phyloP scores from a whole-genome alignment of 116 monocot genomes.

The Papilionanthe hybrid region DNA sequence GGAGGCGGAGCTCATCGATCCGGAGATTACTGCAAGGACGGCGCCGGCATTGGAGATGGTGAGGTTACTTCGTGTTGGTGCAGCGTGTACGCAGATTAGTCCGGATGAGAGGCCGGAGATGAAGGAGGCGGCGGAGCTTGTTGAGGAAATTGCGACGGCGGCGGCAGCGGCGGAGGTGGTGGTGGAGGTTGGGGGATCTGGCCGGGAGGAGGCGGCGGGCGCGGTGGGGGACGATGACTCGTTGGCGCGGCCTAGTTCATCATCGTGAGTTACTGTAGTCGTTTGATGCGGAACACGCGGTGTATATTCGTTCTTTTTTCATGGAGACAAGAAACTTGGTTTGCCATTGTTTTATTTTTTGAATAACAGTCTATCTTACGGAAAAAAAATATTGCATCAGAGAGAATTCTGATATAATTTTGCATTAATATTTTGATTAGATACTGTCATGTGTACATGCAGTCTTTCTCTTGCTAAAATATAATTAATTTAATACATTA shows the following conservation, averaged over 20 bases:
- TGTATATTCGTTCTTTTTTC: not conserved
- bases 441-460: too few relatives aligned
- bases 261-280: not conserved
- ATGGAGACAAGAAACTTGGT: too few relatives aligned
- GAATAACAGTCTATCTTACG: too few relatives aligned
- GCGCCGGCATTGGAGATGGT: conserved; percentile 23
- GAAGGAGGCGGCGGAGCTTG: conserved; percentile 21
- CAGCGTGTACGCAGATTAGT: conserved; percentile 16
- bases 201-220: not conserved
- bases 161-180: not conserved
- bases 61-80: conserved; percentile 24
- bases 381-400: too few relatives aligned
- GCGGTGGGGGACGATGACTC: not conserved
- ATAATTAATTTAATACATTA: too few relatives aligned
- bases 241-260: too few relatives aligned
- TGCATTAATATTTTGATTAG: too few relatives aligned
- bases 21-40: conserved; percentile 6
- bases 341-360: too few relatives aligned
- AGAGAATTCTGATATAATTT: too few relatives aligned
- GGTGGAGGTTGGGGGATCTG: not conserved
- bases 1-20: conserved; percentile 43
- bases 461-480: too few relatives aligned
- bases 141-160: conserved; percentile 21
- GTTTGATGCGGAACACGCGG: not conserved
- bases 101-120: conserved; percentile 29